Conservation (phyloP, 176 grass and related monocot species). For the Otatea glauca region DNA sequence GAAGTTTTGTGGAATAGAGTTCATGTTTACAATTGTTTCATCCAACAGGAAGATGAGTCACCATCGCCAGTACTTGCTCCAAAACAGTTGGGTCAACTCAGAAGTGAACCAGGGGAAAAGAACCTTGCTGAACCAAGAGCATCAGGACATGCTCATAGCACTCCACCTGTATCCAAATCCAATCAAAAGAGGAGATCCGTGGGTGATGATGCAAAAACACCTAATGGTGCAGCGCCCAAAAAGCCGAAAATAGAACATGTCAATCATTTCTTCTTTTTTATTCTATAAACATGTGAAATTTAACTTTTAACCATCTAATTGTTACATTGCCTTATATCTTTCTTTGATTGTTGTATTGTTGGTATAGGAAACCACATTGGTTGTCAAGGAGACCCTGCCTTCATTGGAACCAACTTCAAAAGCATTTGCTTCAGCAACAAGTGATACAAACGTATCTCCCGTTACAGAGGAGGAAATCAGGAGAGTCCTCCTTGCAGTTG, state of each 20-base stretch:
- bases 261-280: conserved; percentile 43
- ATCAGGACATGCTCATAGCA: conserved; percentile 24
- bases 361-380: conserved; percentile 41
- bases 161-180: conserved; percentile 60
- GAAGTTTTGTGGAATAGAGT: conserved; percentile 20
- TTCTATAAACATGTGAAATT: not conserved
- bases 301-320: conserved; percentile 28
- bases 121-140: conserved; percentile 54
- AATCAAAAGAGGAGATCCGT: conserved; percentile 61
- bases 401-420: conserved; percentile 46
- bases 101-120: conserved; percentile 62
- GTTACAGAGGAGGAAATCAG: conserved; percentile 87
- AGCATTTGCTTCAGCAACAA: conserved; percentile 29
- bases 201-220: too few species aligned
- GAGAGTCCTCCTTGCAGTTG: conserved; percentile 48
- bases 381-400: conserved; percentile 45
- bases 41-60: conserved; percentile 68
- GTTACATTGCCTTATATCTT: not conserved
- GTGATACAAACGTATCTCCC: conserved; percentile 20
- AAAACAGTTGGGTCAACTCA: conserved; percentile 60
- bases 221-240: conserved; percentile 29
- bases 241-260: conserved; percentile 68
- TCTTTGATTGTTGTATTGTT: conserved; percentile 22
- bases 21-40: conserved; percentile 32
- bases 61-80: conserved; percentile 55